A percentile compares a stretch with the other conserved stretches of the same genome.
Evolutionary conservation across 1,284 basidiomycete genomes (phyloP).

Genomic region (Apiotrichum sp.): DNA sequence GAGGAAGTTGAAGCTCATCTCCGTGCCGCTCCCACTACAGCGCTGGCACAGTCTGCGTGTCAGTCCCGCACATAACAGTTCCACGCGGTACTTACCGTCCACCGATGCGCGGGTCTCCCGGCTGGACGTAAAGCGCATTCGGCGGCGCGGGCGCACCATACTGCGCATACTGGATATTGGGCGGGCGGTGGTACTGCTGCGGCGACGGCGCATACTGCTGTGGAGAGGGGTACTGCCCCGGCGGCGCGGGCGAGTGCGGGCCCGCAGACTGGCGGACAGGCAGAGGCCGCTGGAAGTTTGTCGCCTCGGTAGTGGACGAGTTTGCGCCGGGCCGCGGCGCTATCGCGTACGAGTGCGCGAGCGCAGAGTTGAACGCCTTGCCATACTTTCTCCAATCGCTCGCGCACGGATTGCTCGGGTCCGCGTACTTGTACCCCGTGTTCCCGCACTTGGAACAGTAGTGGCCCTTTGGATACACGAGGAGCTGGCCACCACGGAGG

Average conservation of each 20-base stretch:
- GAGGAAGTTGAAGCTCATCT: constrained; percentile 25
- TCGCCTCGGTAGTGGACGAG: constrained; percentile 21
- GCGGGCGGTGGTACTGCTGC: constrained; percentile 8
- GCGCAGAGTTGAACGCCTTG: constrained; percentile 37
- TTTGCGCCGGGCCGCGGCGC: constrained; percentile 20
- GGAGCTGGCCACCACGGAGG: constrained; percentile 33
- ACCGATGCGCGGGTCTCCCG: constrained; percentile 44
- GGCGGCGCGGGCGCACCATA: constrained; percentile 17
- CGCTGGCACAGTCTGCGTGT: constrained; percentile 26
- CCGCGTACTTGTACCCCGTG: constrained; percentile 43
- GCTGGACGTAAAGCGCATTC: constrained; percentile 32
- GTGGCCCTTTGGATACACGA: constrained; percentile 42
- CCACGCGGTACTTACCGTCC: constrained; percentile 29
- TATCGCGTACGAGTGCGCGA: constrained; percentile 36
- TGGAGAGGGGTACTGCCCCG: no score
- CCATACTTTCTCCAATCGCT: constrained; percentile 45
- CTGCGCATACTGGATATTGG: constrained; percentile 16
- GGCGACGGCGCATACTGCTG: constrained; percentile 4
- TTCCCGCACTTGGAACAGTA: constrained; percentile 42
- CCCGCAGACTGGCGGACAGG: constrained; percentile 12
- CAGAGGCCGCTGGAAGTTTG: constrained; percentile 40
- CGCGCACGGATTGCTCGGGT: constrained; percentile 35
- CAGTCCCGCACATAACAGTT: not conserved
- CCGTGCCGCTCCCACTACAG: constrained; percentile 36
- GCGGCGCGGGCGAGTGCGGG: not conserved